Evolutionary conservation across 2,329 filamentous ascomycete genomes (phyloP), one percentile per base, ranked within the genome.

Genomic region (Aspergillus terreus): DNA sequence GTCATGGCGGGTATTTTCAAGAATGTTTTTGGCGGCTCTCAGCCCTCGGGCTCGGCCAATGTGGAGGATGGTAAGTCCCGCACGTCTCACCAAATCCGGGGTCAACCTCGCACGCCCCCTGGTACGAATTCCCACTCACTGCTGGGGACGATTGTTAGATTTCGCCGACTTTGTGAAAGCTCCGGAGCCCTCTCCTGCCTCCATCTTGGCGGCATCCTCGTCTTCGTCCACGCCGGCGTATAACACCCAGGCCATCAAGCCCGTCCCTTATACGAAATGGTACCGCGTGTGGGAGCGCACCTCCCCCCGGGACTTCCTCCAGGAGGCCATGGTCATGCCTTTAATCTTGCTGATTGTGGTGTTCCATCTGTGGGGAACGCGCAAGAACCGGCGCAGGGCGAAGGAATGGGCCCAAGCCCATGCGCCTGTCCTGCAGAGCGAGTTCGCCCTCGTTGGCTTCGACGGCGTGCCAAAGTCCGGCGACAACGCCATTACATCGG

Each of bases 201-300:
- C 77, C 52, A 68, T 78, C 54, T 67, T 76, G 47, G 70, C 75
- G 43, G 69, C 74, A 23, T 62, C 27, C 7, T 30, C 74, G 40
- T 65, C 68, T 14, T 56, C 58, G 55, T 55, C 69, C 14, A 54
- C 63, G 61, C 54, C 70, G 52, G 73, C 78, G 51, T 70, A 79
- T 53, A 72, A 71, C 50, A 65, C 73, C 40, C 71, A 73, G 45
- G 78, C 80, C 54, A 77, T 76, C 42, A 78, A 79, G 42, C 72
- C 69, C 41, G 76, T 78, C 23, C 88, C 89, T 12, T 96, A 87
- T 72, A 96, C 91, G 47, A 90, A 90, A 78, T 99, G 94, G 94
- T 99, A 97, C 77, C 90, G 91, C 51, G 79, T 97, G 55, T 94
- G 95, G 81, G 92, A 97, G 81, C 90, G 94, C 66, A 85, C 92